Evolutionary conservation across 306 rosid genomes (phyloP), one percentile per base, ranked within the genome.

Genomic region (Geum urbanum): DNA sequence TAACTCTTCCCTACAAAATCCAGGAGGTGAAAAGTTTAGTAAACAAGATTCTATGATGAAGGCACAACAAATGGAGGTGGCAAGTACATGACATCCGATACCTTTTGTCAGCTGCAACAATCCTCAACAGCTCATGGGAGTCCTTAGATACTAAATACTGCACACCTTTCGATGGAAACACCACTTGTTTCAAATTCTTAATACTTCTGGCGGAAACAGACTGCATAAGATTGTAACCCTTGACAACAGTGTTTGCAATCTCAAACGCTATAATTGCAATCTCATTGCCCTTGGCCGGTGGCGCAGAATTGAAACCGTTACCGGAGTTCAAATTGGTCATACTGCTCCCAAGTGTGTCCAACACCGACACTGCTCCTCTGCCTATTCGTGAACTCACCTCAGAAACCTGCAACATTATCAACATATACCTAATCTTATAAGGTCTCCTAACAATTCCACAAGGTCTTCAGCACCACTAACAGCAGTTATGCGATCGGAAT

Each of bases 301-400:
- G 82, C 35, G 83, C 87, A 44, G 88, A 80, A 62, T 72, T 70
- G 65, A 91, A 91, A 20, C 97, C 97, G 52, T 83, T 64, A 5
- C 89, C 84, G 39, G 90, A 50, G 65, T 85, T 83, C 51, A 91
- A 80, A 83, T 86, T 91, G 3, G 91, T 71, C 97, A 91, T 88
- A 81, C 97, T 91, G 82, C 97, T 91, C 55, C 97, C 97, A 78
- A 91, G 95, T 27, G 97, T 88, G 82, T 91, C 97, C 86, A 91
- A 69, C 54, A 91, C 97, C 5, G 86, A 87, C 66, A 86, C 88
- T 6, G 96, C 96, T 83, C 78, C 96, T 79, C 86, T 84, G 43
- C 97, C 92, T 27, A 88, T 69, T 45, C 87, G 95, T 40, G 77
- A 84, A 79, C 96, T 81, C 77, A 90, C 94, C 82, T 82, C 96